Percentiles rank a stretch among this genome's conserved stretches.
These are phyloP conservation scores for Casuarina glauca DNA, from an alignment of 306 rosid genomes.

Conservation along the genomic window DNA sequence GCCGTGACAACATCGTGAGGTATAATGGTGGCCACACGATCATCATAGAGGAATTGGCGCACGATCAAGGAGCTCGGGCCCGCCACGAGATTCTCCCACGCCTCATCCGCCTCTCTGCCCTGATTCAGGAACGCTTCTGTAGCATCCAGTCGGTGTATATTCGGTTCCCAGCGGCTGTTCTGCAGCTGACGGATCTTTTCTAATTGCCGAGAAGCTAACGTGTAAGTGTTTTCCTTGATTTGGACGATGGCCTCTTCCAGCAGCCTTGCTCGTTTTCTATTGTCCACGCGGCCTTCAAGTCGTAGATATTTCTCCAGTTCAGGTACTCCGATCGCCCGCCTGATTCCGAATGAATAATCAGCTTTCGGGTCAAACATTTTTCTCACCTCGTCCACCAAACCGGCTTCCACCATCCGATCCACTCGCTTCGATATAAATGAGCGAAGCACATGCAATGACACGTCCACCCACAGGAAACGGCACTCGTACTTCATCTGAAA, in stretches of 20 bases:
- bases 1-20: neutral
- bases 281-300: neutral
- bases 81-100: constrained; percentile 38
- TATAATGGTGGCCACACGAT: constrained; percentile 8
- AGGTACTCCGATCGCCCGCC: constrained; percentile 47
- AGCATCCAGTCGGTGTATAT: constrained; percentile 41
- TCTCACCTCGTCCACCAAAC: constrained; percentile 42
- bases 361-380: constrained; percentile 30
- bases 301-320: constrained; percentile 36
- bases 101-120: constrained; percentile 12
- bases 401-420: constrained; percentile 42
- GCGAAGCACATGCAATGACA: constrained; percentile 26
- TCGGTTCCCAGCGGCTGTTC: constrained; percentile 24
- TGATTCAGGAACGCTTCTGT: constrained; percentile 31
- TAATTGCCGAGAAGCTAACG: constrained; percentile 34
- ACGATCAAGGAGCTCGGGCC: constrained; percentile 28
- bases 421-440: constrained; percentile 46
- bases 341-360: constrained; percentile 33
- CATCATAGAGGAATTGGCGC: constrained; percentile 12
- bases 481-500: constrained; percentile 36
- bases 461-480: constrained; percentile 45
- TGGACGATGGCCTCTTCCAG: constrained; percentile 31
- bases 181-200: constrained; percentile 38
- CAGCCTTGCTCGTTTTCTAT: constrained; percentile 18
- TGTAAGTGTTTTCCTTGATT: constrained; percentile 38